Evolutionary conservation across 306 rosid species (phyloP), one percentile per base, ranked within the genome.

Genomic region (Pachyrhizus erosus): DNA sequence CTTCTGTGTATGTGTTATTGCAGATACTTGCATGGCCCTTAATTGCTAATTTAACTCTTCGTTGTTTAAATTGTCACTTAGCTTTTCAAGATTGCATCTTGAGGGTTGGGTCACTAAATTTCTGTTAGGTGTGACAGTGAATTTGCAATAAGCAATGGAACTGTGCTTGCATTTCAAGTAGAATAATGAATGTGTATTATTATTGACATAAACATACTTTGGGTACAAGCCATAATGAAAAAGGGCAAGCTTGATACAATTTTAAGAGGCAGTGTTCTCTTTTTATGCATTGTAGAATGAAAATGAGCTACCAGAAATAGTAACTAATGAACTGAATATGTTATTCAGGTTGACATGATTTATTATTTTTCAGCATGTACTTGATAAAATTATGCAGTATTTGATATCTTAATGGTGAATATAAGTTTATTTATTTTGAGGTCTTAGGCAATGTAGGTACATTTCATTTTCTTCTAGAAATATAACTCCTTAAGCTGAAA

Each of bases 1-100:
- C 75, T 84, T 74, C 79, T 84, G 27, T 45, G 89, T 90, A 84
- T 76, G 92, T 78, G 31, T 57, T 73, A 29, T 37, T 45, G 34
- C 18, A 70, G n/a, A 81, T 74, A 6, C 33, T 74, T 67, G 1
- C 60, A 27, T 27, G 48, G 24, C 48, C 77, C 83, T 27, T 64
- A 27, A 54, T 27, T 68, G 10, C 76, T 33, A 29, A 10, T 29
- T 58, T 17, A 17, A 15, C 5, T 74, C 31, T n/a, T 17, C 10
- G 1, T 58, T 45, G 34, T 7, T 64, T 75, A 23, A 31, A 20
- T 81, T 51, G 39, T 17, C 46, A 1, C 43, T 65, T n/a, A 15
- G 12, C 17, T 24, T 70, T 57, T 43, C 40, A 80, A 60, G 31
- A 48, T 33, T 61, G 17, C 64, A 49, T 51, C 68, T 64, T 51